Evolutionary conservation across 257 asterid genomes (phyloP).

Genomic region (Lantana camara): DNA sequence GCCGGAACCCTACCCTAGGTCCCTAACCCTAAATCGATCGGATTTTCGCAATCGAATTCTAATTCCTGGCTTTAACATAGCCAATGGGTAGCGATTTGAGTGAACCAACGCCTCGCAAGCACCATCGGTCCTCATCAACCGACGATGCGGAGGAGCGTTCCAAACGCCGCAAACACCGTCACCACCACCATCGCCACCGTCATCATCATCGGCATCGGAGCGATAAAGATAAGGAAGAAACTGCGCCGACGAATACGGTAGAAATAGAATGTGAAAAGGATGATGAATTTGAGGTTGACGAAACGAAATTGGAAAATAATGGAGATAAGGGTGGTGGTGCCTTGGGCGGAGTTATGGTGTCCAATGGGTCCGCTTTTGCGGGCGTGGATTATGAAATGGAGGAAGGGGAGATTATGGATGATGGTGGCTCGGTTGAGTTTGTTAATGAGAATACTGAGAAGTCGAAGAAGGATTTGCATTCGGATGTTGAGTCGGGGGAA

Average conservation of each 20-base stretch:
- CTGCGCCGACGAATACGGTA: conserved; percentile 24
- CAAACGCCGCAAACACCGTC: conserved; percentile 90
- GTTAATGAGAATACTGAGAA: conserved; percentile 30
- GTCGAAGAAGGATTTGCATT: conserved; percentile 38
- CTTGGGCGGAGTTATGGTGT: conserved; percentile 35
- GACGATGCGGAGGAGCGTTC: conserved; percentile 63
- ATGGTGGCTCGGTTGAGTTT: conserved; percentile 38
- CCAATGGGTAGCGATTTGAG: conserved; percentile 69
- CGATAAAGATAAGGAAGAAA: conserved; percentile 45
- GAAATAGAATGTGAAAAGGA: conserved; percentile 32
- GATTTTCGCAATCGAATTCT: conserved; percentile 3
- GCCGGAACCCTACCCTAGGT: conserved; percentile 45
- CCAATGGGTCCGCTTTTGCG: conserved; percentile 34
- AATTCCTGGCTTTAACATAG: neutral
- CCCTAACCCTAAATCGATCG: conserved; percentile 26
- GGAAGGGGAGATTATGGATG: conserved; percentile 97
- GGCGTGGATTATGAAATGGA: conserved; percentile 90
- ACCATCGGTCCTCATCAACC: conserved; percentile 65
- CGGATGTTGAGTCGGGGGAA: conserved; percentile 54
- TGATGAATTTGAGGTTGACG: conserved; percentile 33
- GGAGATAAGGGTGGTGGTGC: conserved; percentile 32
- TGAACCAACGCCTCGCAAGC: conserved; percentile 70
- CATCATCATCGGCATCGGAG: conserved; percentile 65
- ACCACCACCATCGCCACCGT: conserved; percentile 65
- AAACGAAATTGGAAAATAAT: conserved; percentile 29